Conservation (phyloP, 495 filamentous ascomycete genomes). For the Sporormia fimetaria region DNA sequence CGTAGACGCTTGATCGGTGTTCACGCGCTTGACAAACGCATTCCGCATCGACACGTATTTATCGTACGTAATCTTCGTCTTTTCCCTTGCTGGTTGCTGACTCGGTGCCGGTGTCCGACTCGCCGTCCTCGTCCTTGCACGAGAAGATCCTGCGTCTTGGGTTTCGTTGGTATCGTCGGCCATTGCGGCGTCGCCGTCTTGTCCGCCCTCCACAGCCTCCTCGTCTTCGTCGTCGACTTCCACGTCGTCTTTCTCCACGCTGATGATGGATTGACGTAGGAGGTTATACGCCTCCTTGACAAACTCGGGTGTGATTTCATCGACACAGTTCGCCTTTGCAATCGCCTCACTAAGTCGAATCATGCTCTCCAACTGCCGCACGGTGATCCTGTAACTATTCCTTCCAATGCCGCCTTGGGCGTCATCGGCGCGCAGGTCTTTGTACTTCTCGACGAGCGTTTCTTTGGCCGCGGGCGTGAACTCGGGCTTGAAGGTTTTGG, state of each 20-base stretch:
- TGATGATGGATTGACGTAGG: constrained; percentile 86
- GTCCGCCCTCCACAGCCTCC: constrained; percentile 35
- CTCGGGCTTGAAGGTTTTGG: constrained; percentile 84
- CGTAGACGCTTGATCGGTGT: constrained; percentile 55
- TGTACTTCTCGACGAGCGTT: constrained; percentile 84
- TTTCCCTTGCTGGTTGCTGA: constrained; percentile 46
- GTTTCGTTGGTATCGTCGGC: constrained; percentile 27
- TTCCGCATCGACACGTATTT: constrained; percentile 90
- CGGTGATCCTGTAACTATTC: constrained; percentile 93
- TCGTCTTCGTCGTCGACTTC: constrained; percentile 85
- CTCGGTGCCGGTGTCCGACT: constrained; percentile 33
- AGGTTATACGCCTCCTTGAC: constrained; percentile 86
- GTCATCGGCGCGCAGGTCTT: constrained; percentile 87
- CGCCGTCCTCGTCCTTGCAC: constrained; percentile 10
- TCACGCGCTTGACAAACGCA: constrained; percentile 65
- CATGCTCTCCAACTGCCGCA: constrained; percentile 88
- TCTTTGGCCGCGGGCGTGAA: constrained; percentile 80
- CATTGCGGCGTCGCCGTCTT: constrained; percentile 38
- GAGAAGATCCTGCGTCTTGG: constrained; percentile 25
- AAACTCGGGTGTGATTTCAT: constrained; percentile 72
- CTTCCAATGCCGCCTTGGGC: constrained; percentile 86
- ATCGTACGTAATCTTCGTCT: constrained; percentile 88
- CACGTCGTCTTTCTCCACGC: constrained; percentile 94
- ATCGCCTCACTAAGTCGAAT: constrained; percentile 93
- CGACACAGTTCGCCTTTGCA: constrained; percentile 92